Percentiles rank a stretch among this genome's conserved stretches.
These are phyloP conservation scores for Mimosa bimucronata DNA, from an alignment of 306 rosid genomes.

Conservation along the genomic window DNA sequence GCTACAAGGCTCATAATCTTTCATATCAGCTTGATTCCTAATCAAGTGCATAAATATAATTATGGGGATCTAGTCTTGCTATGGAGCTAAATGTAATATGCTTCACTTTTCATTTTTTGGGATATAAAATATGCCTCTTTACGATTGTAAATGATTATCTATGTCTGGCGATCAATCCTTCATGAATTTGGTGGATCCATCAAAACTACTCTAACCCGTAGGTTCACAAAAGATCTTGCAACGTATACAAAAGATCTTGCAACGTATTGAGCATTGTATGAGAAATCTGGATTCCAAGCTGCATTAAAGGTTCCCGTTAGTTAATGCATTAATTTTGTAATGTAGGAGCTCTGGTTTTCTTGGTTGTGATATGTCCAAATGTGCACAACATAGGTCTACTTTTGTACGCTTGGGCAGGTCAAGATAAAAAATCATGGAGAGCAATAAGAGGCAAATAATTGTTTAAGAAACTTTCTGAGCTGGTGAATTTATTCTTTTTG, in stretches of 20 bases:
- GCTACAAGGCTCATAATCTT: no score
- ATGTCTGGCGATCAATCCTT: background rate
- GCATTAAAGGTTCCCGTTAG: constrained; percentile 32
- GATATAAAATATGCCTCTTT: constrained; percentile 36
- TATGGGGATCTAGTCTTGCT: no score
- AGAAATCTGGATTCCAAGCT: constrained; percentile 77
- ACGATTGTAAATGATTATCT: background rate
- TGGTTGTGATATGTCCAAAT: background rate
- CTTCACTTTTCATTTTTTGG: background rate
- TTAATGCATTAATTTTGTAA: no score
- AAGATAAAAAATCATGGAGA: background rate
- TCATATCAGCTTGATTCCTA: no score
- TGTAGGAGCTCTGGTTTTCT: background rate
- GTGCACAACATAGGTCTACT: background rate
- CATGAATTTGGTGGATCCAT: constrained; percentile 55
- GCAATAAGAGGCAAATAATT: background rate
- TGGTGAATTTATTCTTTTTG: background rate
- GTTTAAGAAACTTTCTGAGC: background rate
- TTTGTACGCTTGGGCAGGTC: background rate
- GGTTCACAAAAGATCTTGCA: constrained; percentile 78
- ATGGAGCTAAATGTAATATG: no score
- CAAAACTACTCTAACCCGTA: constrained; percentile 72
- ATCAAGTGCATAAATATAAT: no score
- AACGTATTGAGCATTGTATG: constrained; percentile 67
- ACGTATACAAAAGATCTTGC: no score